Percentiles rank a stretch among this genome's conserved stretches.
These are phyloP conservation scores for Plantago elongata DNA, from an alignment of 257 asterid genomes.

Conservation along the genomic window DNA sequence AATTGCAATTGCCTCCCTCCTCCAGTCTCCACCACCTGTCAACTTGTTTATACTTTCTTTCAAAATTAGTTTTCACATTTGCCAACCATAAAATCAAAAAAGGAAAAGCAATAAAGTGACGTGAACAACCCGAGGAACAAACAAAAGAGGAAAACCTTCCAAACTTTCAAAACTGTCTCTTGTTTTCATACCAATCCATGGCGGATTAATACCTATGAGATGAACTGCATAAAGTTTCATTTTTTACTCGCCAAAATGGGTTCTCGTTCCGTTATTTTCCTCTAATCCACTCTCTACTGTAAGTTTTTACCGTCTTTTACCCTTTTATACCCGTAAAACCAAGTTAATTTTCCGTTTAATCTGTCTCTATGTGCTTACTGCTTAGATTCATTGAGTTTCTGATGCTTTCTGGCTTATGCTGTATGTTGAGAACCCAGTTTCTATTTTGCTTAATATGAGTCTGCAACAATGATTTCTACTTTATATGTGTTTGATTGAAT, in stretches of 20 bases:
- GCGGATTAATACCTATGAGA: background rate
- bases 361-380: background rate
- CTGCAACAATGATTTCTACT: background rate
- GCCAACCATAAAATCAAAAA: background rate
- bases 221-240: slow-evolving; percentile 5
- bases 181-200: slow-evolving; percentile 1
- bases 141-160: background rate
- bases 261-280: background rate
- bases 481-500: background rate
- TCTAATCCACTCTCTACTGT: slow-evolving; percentile 17
- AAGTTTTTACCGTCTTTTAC: slow-evolving; percentile 12
- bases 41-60: too few relatives aligned
- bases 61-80: background rate
- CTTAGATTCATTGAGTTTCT: background rate
- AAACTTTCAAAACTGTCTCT: background rate
- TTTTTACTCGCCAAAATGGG: slow-evolving; percentile 1
- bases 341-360: background rate
- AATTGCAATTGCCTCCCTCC: too few relatives aligned
- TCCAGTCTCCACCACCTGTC: too few relatives aligned
- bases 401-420: background rate
- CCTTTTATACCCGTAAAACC: background rate
- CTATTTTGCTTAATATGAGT: slow-evolving; percentile 1
- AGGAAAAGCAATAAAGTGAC: background rate
- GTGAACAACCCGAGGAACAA: background rate
- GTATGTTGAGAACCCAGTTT: slow-evolving; percentile 13